Base-by-base conservation (phyloP, 257 asterid genomes). In the Catharanthus roseus region DNA sequence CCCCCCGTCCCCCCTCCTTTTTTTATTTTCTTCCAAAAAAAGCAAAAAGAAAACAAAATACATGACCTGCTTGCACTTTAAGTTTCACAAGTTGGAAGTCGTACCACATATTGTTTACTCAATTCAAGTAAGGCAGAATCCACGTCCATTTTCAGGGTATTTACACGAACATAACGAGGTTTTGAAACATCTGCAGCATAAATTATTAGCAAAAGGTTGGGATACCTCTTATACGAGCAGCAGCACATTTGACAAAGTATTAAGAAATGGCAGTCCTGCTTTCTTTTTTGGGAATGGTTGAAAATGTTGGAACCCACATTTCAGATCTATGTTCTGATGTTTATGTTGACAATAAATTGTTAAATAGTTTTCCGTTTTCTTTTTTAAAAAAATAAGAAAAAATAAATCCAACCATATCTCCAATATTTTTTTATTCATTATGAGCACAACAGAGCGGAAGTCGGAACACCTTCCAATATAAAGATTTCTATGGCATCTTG, bases 161-260 rank as follows among this genome's bases (percentile, higher is more conserved):
- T 95, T 44, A 95, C 96, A 76, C 98, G 96, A 80, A 88, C 92
- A 78, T 85, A 89, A 65, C 99, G 97, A 71, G 96, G 93, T 80
- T 89, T 95, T 13, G 55, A 82, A 75, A 80, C 75, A 73, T 83
- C 97, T 91, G 85, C 87, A 81, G 75, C 23, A 78, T 51, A 72
- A 41, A 60, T 57, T 39, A 23, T 0, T 24, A 49, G 62, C 7
- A 34, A 62, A 72, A 51, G 24, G 53, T 67, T 51, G 24, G 65
- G 65, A 61, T 21, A 74, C 23, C 29, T 39, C 16, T 2, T 19
- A 19, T 2, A 61, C 7, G 44, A 24, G 45, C 36, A 60, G 34
- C 47, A 42, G 62, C 8, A 39, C 11, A 58, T 71, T 3, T 18
- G 57, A 38, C 16, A 42, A 57, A 4, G 29, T 41, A 1, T 1